A percentile compares a stretch with the other conserved stretches of the same genome.
Conservation (phyloP, 2,329 filamentous ascomycete species). For the Fonsecaea monophora region DNA sequence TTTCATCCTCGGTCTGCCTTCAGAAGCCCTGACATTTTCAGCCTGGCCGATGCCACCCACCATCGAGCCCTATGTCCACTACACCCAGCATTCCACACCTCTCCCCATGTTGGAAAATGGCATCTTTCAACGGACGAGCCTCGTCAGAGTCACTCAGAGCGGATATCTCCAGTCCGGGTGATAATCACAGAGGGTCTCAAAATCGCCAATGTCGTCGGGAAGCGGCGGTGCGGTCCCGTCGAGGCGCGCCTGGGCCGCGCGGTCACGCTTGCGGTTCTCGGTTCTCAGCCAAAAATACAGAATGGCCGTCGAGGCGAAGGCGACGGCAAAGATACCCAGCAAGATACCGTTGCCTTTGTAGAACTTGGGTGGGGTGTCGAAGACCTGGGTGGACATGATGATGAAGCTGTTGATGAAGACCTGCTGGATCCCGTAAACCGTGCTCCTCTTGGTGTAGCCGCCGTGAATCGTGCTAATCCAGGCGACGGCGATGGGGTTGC, state of each 20-base stretch:
- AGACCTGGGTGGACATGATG: constrained; percentile 25
- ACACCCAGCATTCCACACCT: too few species aligned
- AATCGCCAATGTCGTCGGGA: constrained; percentile 8
- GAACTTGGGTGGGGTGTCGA: constrained; percentile 21
- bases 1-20: too few species aligned
- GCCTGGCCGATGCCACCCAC: too few species aligned
- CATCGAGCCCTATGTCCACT: too few species aligned
- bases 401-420: constrained; percentile 15
- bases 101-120: too few species aligned
- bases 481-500: not conserved
- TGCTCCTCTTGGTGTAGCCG: constrained; percentile 26
- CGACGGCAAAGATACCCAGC: constrained; percentile 17
- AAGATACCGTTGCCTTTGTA: constrained; percentile 22
- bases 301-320: constrained; percentile 8
- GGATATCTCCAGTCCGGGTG: constrained; percentile 18
- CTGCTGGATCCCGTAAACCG: constrained; percentile 18
- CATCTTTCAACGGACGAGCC: too few species aligned
- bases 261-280: constrained; percentile 17
- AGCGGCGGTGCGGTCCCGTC: constrained; percentile 10
- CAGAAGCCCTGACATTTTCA: too few species aligned
- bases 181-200: constrained; percentile 22
- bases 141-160: constrained; percentile 3
- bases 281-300: constrained; percentile 13
- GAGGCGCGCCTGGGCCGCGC: constrained; percentile 2
- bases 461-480: constrained; percentile 18